Conservation (phyloP, 164 flowering plant species). For the Dillenia suffruticosa region DNA sequence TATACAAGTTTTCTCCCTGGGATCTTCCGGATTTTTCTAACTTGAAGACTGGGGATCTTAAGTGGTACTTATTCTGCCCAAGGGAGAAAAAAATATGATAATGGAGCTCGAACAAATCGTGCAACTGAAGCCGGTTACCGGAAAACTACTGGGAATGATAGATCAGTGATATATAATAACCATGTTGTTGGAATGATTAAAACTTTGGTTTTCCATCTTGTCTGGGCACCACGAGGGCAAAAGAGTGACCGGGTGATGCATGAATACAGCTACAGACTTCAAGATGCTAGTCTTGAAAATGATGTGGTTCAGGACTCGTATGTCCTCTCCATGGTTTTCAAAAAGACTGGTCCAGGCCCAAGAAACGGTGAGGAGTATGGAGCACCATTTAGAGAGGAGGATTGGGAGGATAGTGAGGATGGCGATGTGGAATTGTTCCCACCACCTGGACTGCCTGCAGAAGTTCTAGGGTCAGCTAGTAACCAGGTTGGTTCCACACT, state of each 20-base stretch:
- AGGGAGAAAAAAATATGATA: constrained; percentile 58
- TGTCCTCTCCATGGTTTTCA: constrained; percentile 61
- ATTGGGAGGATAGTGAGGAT: no score
- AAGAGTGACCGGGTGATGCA: constrained; percentile 94
- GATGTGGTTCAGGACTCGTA: constrained; percentile 58
- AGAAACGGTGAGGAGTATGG: constrained; percentile 85
- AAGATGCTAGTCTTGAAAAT: constrained; percentile 42
- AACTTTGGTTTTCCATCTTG: constrained; percentile 66
- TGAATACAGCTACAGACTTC: constrained; percentile 72
- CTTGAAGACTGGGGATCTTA: constrained; percentile 49
- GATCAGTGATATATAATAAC: constrained; percentile 31
- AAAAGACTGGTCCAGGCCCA: constrained; percentile 83
- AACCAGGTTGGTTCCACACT: no score
- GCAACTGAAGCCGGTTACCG: constrained; percentile 71
- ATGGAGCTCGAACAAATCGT: constrained; percentile 61
- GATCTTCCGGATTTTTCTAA: constrained; percentile 72
- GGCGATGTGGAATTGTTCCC: no score
- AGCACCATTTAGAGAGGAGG: no score
- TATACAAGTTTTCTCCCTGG: constrained; percentile 73
- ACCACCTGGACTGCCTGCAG: no score
- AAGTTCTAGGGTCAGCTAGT: no score
- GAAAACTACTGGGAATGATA: constrained; percentile 90
- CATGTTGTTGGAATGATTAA: constrained; percentile 61
- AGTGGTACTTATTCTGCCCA: constrained; percentile 90
- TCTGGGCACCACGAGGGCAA: constrained; percentile 55